Conservation (phyloP, 768 basidiomycete genomes). For the Mycena latifolia region DNA sequence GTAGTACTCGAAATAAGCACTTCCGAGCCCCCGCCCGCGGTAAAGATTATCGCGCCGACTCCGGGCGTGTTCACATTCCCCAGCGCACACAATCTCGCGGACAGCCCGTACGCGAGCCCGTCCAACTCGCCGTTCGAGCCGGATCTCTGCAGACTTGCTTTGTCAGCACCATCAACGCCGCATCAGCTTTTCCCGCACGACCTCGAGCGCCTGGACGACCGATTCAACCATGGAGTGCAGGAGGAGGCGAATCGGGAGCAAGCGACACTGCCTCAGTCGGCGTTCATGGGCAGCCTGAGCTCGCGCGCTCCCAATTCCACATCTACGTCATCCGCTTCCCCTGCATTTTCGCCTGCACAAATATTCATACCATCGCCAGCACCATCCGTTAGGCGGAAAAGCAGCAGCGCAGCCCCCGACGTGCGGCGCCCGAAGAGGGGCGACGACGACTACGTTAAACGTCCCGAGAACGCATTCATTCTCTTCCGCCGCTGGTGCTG, state of each 20-base stretch:
- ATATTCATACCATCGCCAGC: too few species aligned
- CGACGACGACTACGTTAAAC: slow-evolving; percentile 87
- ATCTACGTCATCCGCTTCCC: too few species aligned
- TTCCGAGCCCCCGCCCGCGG: slow-evolving; percentile 42
- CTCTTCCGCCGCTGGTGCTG: slow-evolving; percentile 85
- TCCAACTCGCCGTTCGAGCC: slow-evolving; percentile 80
- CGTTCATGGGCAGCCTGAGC: too few species aligned
- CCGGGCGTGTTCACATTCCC: slow-evolving; percentile 83
- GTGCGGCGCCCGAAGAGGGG: slow-evolving; percentile 77
- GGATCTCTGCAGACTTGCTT: slow-evolving; percentile 69
- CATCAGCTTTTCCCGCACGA: slow-evolving; percentile 58
- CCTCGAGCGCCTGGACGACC: too few species aligned
- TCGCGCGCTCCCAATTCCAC: slow-evolving; percentile 30
- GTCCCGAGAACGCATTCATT: slow-evolving; percentile 79
- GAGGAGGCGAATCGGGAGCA: too few species aligned
- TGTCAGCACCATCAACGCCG: slow-evolving; percentile 44
- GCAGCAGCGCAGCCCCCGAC: slow-evolving; percentile 2
- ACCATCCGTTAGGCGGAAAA: slow-evolving; percentile 15
- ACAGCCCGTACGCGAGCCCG: slow-evolving; percentile 79
- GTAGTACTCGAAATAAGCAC: too few species aligned
- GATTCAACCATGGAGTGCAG: too few species aligned
- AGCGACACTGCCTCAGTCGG: too few species aligned
- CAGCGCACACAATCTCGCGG: slow-evolving; percentile 67
- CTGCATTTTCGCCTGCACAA: too few species aligned
- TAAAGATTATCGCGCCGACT: slow-evolving; percentile 76